phyloP scores from a whole-genome alignment of 495 filamentous ascomycete genomes.

The Penicillium argentinense region DNA sequence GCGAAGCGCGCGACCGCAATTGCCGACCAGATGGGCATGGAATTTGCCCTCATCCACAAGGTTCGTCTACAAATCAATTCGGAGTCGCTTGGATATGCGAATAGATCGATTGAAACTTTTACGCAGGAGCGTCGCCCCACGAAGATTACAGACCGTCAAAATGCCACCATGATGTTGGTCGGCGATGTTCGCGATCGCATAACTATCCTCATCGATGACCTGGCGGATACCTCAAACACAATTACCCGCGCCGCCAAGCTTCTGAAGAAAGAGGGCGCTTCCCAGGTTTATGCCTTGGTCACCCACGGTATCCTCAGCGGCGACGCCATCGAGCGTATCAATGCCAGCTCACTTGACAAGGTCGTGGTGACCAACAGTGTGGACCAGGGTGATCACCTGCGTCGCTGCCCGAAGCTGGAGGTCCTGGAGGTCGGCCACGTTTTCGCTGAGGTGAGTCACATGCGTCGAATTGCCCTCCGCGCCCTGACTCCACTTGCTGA shows the following conservation, averaged over 20 bases:
- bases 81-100: too few species aligned
- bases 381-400: slow-evolving; percentile 78
- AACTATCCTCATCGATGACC: slow-evolving; percentile 89
- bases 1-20: slow-evolving; percentile 97
- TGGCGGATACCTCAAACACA: slow-evolving; percentile 94
- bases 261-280: slow-evolving; percentile 89
- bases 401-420: slow-evolving; percentile 78
- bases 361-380: slow-evolving; percentile 94
- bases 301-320: slow-evolving; percentile 95
- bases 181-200: slow-evolving; percentile 80
- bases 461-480: slow-evolving; percentile 3
- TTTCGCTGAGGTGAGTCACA: slow-evolving; percentile 76
- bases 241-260: slow-evolving; percentile 97
- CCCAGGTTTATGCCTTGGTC: slow-evolving; percentile 81
- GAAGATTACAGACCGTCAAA: slow-evolving; percentile 87
- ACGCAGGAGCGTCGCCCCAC: slow-evolving; percentile 91
- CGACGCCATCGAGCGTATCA: slow-evolving; percentile 91
- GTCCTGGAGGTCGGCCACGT: slow-evolving; percentile 88
- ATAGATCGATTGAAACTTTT: too few species aligned
- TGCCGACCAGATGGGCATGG: slow-evolving; percentile 87
- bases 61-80: slow-evolving; percentile 61
- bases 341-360: slow-evolving; percentile 83
- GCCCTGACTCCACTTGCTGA: slow-evolving; percentile 15
- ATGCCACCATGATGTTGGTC: slow-evolving; percentile 98
- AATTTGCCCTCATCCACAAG: slow-evolving; percentile 98